Base-by-base conservation (phyloP, 2,329 filamentous ascomycete genomes). In the Acephala macrosclerotiorum region DNA sequence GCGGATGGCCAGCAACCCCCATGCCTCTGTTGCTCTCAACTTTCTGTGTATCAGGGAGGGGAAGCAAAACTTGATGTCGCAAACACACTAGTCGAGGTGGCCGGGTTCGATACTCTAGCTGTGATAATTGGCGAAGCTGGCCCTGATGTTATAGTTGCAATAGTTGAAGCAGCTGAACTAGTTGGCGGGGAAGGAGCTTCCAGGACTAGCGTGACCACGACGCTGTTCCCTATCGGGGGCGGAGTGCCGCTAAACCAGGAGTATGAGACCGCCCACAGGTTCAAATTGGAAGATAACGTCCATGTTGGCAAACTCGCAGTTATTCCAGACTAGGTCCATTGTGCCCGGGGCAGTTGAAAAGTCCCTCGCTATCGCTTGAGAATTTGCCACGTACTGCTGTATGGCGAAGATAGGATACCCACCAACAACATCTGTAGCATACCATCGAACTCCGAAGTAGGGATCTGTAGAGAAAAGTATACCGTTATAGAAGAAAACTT, bases 401-500 rank as follows among this genome's bases (percentile, higher is more conserved):
- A 49, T 11, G 9, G 45, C n/a, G 25, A 49, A 49, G 1, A 14
- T n/a, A 11, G n/a, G 3, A 25, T 49, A 6, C 2, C 45, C 45
- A 20, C 5, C 11, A n/a, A 22, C 11, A 22, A 25, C 8, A 7
- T 16, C n/a, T 25, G 20, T 49, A 3, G n/a, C 45, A 25, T 49
- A 49, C 45, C 45, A 49, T 18, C 45, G 18, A 49, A 49, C 45
- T 7, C 45, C 45, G 20, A 49, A 49, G n/a, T 5, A 12, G 1
- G 45, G 1, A n/a, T 49, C 45, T 49, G 20, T 2, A 22, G 45
- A 18, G 20, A 49, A 49, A 9, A 49, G 45, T 22, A 49, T 25
- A 22, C 45, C 45, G 11, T 49, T n/a, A n/a, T 49, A 49, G n/a
- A 49, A 49, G 45, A 49, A 49, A 7, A 49, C 45, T 49, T 49